Evolutionary conservation across 164 flowering plant genomes (phyloP).

Genomic region (Liriodendron chinense): DNA sequence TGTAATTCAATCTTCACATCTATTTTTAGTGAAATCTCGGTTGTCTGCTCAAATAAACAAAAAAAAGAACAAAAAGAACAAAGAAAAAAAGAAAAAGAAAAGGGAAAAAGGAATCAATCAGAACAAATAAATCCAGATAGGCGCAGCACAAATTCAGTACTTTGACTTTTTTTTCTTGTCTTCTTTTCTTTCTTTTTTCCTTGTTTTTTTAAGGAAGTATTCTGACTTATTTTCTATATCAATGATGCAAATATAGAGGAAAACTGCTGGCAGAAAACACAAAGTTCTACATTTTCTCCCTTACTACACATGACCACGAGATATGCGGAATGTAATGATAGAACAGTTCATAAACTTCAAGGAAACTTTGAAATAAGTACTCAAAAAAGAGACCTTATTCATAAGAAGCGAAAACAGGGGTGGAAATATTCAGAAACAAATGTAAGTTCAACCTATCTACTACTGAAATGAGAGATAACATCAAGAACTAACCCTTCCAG

Average conservation of each 20-base stretch:
- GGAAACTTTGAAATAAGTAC: background rate
- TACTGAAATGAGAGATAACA: background rate
- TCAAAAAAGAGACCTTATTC: background rate
- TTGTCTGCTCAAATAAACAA: too few relatives aligned
- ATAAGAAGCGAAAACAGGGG: background rate
- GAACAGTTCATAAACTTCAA: background rate
- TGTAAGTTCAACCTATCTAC: background rate
- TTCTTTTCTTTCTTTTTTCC: too few relatives aligned
- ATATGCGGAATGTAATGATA: background rate
- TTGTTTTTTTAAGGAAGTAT: too few relatives aligned
- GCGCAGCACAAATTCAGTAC: too few relatives aligned
- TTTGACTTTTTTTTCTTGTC: too few relatives aligned
- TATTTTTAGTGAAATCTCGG: too few relatives aligned
- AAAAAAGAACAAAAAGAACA: too few relatives aligned
- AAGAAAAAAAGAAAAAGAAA: too few relatives aligned
- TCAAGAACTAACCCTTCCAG: slow-evolving; percentile 55
- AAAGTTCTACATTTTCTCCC: background rate
- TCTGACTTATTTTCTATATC: background rate
- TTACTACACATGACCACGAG: background rate
- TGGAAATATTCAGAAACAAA: background rate
- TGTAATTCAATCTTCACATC: too few relatives aligned
- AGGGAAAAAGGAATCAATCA: too few relatives aligned
- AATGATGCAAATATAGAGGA: background rate
- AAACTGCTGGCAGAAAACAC: background rate
- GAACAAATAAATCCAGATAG: too few relatives aligned